A percentile compares a stretch with the other conserved stretches of the same genome.
phyloP scores from a whole-genome alignment of 192 early-diverging fungal species.

The Backusella australiensis region DNA sequence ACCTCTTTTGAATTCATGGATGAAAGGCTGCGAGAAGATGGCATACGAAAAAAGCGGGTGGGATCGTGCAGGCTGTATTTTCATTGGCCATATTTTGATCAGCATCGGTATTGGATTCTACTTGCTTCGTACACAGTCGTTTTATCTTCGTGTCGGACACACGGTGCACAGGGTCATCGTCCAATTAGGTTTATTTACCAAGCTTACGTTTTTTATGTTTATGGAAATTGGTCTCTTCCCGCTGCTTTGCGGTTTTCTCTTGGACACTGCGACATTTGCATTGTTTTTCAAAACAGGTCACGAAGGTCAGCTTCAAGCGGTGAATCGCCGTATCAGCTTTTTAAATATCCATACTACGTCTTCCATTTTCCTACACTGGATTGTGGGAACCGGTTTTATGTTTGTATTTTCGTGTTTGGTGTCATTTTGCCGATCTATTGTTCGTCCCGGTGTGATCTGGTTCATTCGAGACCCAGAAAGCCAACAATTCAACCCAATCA shows the following conservation, averaged over 20 bases:
- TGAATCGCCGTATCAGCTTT: constrained; percentile 48
- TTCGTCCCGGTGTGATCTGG: constrained; percentile 95
- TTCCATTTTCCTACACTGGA: constrained; percentile 80
- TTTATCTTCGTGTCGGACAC: neutral
- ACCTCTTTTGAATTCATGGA: neutral
- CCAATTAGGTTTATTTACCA: constrained; percentile 20
- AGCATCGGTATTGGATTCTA: neutral
- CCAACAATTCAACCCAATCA: constrained; percentile 87
- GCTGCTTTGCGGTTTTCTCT: constrained; percentile 77
- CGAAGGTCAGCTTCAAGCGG: constrained; percentile 39
- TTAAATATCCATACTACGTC: constrained; percentile 57
- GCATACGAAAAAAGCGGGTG: neutral
- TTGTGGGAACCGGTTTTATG: constrained; percentile 91
- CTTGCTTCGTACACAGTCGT: neutral
- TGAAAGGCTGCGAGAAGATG: neutral
- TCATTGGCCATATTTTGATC: neutral
- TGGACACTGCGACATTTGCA: constrained; percentile 78
- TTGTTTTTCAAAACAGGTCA: constrained; percentile 41
- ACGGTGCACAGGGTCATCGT: neutral
- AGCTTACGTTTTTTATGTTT: constrained; percentile 80
- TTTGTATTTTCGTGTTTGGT: constrained; percentile 87
- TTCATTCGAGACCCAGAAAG: constrained; percentile 97
- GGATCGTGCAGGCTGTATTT: neutral
- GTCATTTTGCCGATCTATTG: constrained; percentile 67
- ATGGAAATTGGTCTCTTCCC: constrained; percentile 90